phyloP scores from a whole-genome alignment of 805 yeast species.

The Maudiozyma serrabonitensis region DNA sequence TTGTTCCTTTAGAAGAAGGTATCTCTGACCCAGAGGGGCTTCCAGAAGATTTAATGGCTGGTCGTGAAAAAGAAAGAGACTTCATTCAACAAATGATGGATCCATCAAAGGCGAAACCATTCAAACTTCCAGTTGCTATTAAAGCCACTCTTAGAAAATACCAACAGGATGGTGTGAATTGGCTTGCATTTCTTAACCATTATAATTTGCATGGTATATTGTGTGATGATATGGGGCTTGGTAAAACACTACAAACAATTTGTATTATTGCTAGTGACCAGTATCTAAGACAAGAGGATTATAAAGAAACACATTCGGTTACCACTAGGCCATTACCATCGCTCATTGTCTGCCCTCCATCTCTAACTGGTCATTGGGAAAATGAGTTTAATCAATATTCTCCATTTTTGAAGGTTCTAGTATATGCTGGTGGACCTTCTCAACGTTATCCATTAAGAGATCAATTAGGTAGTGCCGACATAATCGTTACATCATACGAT shows the following conservation, averaged over 20 bases:
- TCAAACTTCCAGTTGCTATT: slow-evolving; percentile 80
- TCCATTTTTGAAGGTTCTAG: slow-evolving; percentile 71
- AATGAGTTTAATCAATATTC: slow-evolving; percentile 87
- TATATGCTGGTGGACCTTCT: slow-evolving; percentile 90
- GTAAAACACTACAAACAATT: slow-evolving; percentile 93
- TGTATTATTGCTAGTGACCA: slow-evolving; percentile 97
- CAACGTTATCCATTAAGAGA: slow-evolving; percentile 48
- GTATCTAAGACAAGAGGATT: slow-evolving; percentile 68
- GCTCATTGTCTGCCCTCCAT: slow-evolving; percentile 89
- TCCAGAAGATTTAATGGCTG: slow-evolving; percentile 73
- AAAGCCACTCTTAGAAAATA: slow-evolving; percentile 88
- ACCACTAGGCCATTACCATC: slow-evolving; percentile 76
- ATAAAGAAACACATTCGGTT: slow-evolving; percentile 42
- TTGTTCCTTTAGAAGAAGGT: slow-evolving; percentile 96
- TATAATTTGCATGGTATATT: slow-evolving; percentile 94
- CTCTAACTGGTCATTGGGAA: slow-evolving; percentile 98
- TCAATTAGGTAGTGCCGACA: slow-evolving; percentile 52
- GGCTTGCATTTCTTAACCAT: slow-evolving; percentile 92
- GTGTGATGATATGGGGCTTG: slow-evolving; percentile 99
- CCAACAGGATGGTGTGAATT: slow-evolving; percentile 97
- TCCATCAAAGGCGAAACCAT: slow-evolving; percentile 79
- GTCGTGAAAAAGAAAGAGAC: slow-evolving; percentile 89
- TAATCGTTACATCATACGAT: slow-evolving; percentile 91
- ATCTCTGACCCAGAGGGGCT: slow-evolving; percentile 90
- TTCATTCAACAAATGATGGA: slow-evolving; percentile 98